A percentile compares a stretch with the other conserved stretches of the same genome.
These are phyloP conservation scores for Rutstroemia sp. DNA, from an alignment of 2,329 filamentous ascomycete genomes.

Conservation along the genomic window DNA sequence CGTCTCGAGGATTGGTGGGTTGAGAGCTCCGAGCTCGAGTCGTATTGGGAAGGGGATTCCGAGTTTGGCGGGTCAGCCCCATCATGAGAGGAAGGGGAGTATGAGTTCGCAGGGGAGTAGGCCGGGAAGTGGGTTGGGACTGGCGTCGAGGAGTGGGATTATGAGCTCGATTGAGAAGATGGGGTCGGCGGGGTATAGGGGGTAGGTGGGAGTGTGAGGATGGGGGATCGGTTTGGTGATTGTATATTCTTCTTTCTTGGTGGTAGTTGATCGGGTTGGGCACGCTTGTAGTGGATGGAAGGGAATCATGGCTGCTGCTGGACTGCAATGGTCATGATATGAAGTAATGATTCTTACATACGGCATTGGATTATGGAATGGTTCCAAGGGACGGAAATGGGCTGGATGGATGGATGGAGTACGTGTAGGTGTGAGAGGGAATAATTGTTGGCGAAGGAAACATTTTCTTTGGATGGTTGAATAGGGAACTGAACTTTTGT, in stretches of 20 bases:
- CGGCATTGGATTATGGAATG: no score
- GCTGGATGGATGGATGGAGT: no score
- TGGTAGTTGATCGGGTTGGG: not conserved
- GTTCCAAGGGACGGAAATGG: no score
- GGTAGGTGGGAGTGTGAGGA: not conserved
- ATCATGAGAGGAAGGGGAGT: slow-evolving; percentile 30
- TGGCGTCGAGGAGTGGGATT: slow-evolving; percentile 54
- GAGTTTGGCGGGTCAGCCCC: not conserved
- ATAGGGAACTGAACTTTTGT: no score
- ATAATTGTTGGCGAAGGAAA: no score
- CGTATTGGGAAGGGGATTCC: slow-evolving; percentile 8
- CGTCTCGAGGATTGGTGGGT: slow-evolving; percentile 46
- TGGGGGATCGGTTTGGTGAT: not conserved
- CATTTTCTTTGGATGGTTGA: no score
- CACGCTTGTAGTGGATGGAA: no score
- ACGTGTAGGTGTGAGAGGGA: no score
- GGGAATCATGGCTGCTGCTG: no score
- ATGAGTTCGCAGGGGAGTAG: slow-evolving; percentile 27
- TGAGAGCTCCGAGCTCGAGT: slow-evolving; percentile 48
- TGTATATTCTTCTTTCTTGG: slow-evolving; percentile 9
- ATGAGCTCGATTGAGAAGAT: slow-evolving; percentile 85
- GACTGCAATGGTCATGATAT: no score
- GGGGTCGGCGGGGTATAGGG: slow-evolving; percentile 43
- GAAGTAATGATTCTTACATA: no score
- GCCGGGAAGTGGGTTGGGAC: slow-evolving; percentile 30